These are phyloP conservation scores for Articulospora tetracladia DNA, from an alignment of 495 filamentous ascomycete genomes.

Conservation along the genomic window DNA sequence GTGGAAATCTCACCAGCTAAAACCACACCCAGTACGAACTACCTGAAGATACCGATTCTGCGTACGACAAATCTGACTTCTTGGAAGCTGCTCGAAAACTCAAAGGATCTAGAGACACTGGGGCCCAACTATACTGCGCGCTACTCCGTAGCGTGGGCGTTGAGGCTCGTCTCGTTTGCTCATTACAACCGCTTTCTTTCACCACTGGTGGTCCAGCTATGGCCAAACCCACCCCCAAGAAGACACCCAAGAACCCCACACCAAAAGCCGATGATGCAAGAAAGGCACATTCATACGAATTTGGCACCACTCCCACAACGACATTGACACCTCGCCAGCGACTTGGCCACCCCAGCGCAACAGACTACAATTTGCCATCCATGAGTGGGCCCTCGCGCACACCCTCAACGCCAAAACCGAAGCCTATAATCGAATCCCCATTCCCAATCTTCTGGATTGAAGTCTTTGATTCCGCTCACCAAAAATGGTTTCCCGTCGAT, in stretches of 20 bases:
- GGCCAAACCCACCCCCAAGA: constrained; percentile 26
- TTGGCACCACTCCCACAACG: neutral
- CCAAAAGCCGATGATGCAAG: neutral
- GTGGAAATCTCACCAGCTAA: neutral
- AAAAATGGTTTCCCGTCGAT: constrained; percentile 91
- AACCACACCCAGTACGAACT: constrained; percentile 40
- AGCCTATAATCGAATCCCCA: constrained; percentile 52
- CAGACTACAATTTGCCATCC: constrained; percentile 23
- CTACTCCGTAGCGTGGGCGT: constrained; percentile 74
- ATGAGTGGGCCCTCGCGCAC: constrained; percentile 20
- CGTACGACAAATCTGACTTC: constrained; percentile 66
- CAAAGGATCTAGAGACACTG: constrained; percentile 80
- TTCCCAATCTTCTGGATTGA: constrained; percentile 94
- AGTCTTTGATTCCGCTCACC: constrained; percentile 73
- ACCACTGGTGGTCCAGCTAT: constrained; percentile 39
- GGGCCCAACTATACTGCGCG: constrained; percentile 86
- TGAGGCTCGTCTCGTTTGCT: constrained; percentile 86
- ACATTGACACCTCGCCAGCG: constrained; percentile 15
- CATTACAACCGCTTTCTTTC: constrained; percentile 79
- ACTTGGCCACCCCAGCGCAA: constrained; percentile 26
- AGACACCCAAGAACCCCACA: neutral
- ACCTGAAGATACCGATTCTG: constrained; percentile 48
- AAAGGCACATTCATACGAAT: constrained; percentile 9
- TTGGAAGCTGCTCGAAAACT: constrained; percentile 57
- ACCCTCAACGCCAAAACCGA: constrained; percentile 32